Base-by-base conservation (phyloP, 345 rosid genomes). In the Pelargonium nanum region DNA sequence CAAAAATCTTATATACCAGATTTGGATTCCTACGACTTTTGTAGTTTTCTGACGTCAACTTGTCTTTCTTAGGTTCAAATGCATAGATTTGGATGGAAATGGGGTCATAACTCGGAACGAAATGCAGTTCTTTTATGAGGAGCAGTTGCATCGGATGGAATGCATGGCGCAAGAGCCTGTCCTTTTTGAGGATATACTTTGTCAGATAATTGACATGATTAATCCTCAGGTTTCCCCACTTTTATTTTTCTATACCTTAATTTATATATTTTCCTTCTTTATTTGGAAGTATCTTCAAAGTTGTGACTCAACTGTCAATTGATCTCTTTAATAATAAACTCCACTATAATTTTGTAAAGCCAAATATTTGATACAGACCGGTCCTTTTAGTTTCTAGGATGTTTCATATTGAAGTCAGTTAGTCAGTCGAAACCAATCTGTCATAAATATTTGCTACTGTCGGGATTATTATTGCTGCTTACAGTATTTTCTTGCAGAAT, bases 151-250 rank as follows among this genome's bases (percentile, higher is more conserved):
- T 72, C 87, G 97, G 15, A 82, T 91, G 91, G 85, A 78, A 67
- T 85, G 91, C 82, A 80, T 87, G 78, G 85, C 85, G 61, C 85
- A 82, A 62, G 88, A 86, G 67, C 82, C 88, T 63, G 91, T 86
- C 44, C 79, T 81, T 12, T 88, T 91, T 65, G 91, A 84, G 76
- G 89, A 86, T 72, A 88, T 88, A 44, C 65, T 91, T 20, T 88
- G 94, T 71, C 96, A 86, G 83, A 88, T 91, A 66, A 72, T 91
- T 55, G 96, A 88, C 73, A 91, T 88, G 96, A 81, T 86, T 74
- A 81, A 81, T 53, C 91, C 96, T 34, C 76, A 88, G 96, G 97
- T 88, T 59, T 20, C 62, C 48, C 22, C 63, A 62, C 26, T 55
- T 30, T 58, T 30, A 23, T 54, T 22, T 57, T 26, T 34, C 16